These are phyloP conservation scores for Cystoisospora suis DNA, from an alignment of 169 alveolate species.

Conservation along the genomic window DNA sequence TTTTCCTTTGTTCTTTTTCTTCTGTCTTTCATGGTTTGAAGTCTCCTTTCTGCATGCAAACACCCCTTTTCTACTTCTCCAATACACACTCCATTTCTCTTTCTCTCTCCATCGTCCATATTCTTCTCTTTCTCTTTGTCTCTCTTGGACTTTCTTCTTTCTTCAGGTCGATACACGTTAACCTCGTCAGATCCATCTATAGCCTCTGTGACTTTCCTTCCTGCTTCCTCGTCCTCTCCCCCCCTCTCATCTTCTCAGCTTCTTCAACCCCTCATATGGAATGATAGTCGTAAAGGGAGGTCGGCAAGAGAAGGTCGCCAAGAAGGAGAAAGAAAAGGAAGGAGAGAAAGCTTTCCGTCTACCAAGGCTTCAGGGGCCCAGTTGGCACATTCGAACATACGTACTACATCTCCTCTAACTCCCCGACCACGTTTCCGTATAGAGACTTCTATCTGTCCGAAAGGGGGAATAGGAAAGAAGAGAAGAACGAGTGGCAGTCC, in stretches of 20 bases:
- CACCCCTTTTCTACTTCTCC: too few relatives aligned
- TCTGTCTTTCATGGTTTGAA: too few relatives aligned
- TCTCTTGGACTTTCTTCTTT: neutral
- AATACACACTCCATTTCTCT: too few relatives aligned
- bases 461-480: neutral
- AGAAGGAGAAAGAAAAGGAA: neutral
- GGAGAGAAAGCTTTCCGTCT: neutral
- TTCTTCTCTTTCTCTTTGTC: neutral
- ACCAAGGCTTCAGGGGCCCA: neutral
- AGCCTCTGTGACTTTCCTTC: neutral
- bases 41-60: too few relatives aligned
- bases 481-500: too few relatives aligned
- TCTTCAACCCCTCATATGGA: neutral
- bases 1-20: too few relatives aligned
- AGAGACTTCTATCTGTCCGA: neutral
- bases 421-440: constrained; percentile 1
- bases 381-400: neutral
- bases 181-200: neutral
- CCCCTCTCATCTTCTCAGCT: neutral
- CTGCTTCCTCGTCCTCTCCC: neutral
- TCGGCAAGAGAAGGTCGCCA: too few relatives aligned
- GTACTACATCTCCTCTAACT: neutral
- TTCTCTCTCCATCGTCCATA: too few relatives aligned
- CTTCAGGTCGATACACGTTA: neutral
- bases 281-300: too few relatives aligned